Evolutionary conservation across 352 stramenopile genomes (phyloP).

Genomic region (Stephanocyclus meneghinianus): DNA sequence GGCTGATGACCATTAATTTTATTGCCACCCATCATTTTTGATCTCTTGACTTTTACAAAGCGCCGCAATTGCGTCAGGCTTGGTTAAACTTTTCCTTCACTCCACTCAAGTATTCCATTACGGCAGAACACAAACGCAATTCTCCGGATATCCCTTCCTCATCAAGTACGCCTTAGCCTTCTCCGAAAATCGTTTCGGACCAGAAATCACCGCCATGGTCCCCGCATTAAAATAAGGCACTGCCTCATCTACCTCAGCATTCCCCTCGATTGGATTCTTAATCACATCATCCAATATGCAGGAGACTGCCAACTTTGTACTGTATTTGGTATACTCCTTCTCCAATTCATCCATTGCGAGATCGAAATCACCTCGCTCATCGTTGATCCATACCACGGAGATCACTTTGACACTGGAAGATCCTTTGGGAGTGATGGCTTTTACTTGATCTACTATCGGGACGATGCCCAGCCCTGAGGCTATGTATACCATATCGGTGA

Average conservation of each 20-base stretch:
- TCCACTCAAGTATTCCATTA: conserved; percentile 18
- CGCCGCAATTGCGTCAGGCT: not conserved
- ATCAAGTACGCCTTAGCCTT: conserved; percentile 62
- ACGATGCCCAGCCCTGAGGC: conserved; percentile 61
- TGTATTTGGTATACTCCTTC: conserved; percentile 72
- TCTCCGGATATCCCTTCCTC: conserved; percentile 70
- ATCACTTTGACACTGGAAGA: conserved; percentile 62
- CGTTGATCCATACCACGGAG: conserved; percentile 71
- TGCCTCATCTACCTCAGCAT: conserved; percentile 56
- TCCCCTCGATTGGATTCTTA: conserved; percentile 54
- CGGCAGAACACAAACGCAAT: conserved; percentile 70
- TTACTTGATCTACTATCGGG: conserved; percentile 69
- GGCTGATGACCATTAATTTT: conserved; percentile 1
- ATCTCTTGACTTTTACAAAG: not conserved
- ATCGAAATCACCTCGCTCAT: conserved; percentile 66
- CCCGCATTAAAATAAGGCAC: conserved; percentile 69
- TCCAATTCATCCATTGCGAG: conserved; percentile 65
- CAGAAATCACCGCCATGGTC: conserved; percentile 71
- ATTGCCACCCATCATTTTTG: not conserved
- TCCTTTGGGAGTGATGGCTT: conserved; percentile 53
- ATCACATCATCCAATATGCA: conserved; percentile 66
- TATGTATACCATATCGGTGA: conserved; percentile 77
- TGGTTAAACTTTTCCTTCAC: not conserved
- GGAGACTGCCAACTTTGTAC: conserved; percentile 67
- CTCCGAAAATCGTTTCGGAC: conserved; percentile 60